A percentile compares a stretch with the other conserved stretches of the same genome.
Conservation (phyloP, 768 basidiomycete species). For the Ramaria rubella region DNA sequence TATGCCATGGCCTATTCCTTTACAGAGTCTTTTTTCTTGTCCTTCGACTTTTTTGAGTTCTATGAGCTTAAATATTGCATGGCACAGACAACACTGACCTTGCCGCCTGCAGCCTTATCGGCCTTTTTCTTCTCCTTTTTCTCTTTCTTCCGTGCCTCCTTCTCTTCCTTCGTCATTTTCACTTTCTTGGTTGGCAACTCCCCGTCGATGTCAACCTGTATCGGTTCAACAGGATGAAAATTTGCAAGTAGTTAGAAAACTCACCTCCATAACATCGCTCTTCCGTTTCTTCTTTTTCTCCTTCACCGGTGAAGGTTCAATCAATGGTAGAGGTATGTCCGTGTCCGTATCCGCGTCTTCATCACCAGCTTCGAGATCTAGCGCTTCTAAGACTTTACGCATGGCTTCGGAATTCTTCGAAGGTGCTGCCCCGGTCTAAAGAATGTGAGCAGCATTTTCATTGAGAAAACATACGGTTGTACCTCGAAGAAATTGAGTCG, state of each 20-base stretch:
- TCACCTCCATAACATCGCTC: conserved; percentile 56
- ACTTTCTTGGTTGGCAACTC: conserved; percentile 59
- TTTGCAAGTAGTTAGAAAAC: background rate
- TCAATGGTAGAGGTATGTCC: conserved; percentile 47
- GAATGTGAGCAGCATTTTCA: conserved; percentile 8
- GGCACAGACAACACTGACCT: conserved; percentile 27
- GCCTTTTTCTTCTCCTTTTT: conserved; percentile 58
- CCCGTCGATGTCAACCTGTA: conserved; percentile 32
- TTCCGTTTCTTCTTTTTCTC: conserved; percentile 64
- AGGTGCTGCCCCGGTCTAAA: conserved; percentile 67
- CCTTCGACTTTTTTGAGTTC: conserved; percentile 12
- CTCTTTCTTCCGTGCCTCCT: conserved; percentile 77
- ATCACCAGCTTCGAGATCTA: conserved; percentile 60
- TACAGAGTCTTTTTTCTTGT: conserved; percentile 9
- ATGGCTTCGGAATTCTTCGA: conserved; percentile 92
- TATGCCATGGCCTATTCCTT: background rate
- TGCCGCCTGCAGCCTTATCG: conserved; percentile 32
- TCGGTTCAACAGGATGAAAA: conserved; percentile 35
- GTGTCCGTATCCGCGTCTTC: conserved; percentile 48
- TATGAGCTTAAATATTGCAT: background rate
- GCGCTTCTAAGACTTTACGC: conserved; percentile 78
- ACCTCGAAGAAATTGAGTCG: conserved; percentile 87
- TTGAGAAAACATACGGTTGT: background rate
- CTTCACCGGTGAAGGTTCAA: conserved; percentile 44
- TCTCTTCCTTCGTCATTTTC: conserved; percentile 79